phyloP scores from a whole-genome alignment of 2,329 filamentous ascomycete species.

The Botrytis aclada region DNA sequence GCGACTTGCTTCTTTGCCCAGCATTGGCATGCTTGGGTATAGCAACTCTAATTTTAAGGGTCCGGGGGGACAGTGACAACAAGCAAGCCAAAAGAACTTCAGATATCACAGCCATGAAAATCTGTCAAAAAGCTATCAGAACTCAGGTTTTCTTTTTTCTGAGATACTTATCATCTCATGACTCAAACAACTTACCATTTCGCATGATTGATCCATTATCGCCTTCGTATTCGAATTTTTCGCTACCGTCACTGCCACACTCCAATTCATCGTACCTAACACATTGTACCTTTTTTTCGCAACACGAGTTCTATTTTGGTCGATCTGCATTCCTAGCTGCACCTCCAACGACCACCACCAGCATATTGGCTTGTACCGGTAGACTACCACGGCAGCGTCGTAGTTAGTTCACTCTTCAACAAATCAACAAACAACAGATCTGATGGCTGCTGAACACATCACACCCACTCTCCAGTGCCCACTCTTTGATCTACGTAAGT shows the following conservation, averaged over 20 bases:
- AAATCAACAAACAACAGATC: neutral
- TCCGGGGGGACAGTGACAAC: neutral
- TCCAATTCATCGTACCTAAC: neutral
- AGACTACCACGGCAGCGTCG: neutral
- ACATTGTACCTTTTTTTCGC: neutral
- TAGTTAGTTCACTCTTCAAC: neutral
- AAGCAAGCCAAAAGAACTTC: neutral
- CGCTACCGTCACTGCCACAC: neutral
- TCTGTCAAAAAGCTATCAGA: neutral
- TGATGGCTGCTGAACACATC: neutral
- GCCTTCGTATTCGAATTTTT: neutral
- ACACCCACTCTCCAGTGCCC: neutral
- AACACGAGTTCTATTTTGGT: conserved; percentile 14
- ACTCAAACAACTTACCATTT: neutral
- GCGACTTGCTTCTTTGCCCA: neutral
- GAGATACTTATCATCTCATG: neutral
- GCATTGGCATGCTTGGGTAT: neutral
- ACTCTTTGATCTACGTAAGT: neutral
- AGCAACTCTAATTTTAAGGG: neutral
- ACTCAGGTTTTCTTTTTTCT: neutral
- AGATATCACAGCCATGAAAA: neutral
- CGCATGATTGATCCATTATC: neutral
- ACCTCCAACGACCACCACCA: neutral
- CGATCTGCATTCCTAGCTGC: neutral
- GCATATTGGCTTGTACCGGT: neutral